Conservation (phyloP, 2,329 filamentous ascomycete species). For the Arthroderma uncinatum region DNA sequence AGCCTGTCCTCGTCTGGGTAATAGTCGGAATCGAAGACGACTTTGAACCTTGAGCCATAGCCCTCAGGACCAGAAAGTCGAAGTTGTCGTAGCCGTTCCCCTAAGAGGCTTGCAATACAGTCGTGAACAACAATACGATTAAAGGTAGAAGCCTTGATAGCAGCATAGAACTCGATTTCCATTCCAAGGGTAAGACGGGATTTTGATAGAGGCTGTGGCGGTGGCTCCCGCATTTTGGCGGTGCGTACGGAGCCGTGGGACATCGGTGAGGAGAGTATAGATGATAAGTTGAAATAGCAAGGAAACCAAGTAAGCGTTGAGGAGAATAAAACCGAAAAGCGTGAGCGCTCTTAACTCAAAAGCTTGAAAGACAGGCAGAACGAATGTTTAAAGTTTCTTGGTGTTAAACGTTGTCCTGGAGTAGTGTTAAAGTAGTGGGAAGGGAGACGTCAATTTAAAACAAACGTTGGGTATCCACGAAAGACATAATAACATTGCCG, state of each 20-base stretch:
- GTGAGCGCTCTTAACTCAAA: neutral
- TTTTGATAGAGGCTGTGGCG: neutral
- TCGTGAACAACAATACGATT: constrained; percentile 3
- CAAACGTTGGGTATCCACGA: neutral
- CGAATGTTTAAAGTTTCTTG: neutral
- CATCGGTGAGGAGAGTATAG: neutral
- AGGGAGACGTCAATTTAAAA: neutral
- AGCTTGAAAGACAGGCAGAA: neutral
- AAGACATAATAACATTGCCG: neutral
- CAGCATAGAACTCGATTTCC: constrained; percentile 14
- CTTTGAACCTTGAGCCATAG: constrained; percentile 6
- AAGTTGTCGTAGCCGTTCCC: constrained; percentile 7
- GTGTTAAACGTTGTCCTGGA: neutral
- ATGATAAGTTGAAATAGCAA: neutral
- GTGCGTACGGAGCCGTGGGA: neutral
- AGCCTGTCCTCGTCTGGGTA: neutral
- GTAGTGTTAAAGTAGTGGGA: too few species aligned
- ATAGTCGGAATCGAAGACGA: constrained; percentile 4
- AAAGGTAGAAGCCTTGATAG: constrained; percentile 11
- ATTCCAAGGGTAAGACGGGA: constrained; percentile 13
- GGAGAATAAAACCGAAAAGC: neutral
- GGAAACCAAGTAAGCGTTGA: neutral
- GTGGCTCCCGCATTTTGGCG: neutral
- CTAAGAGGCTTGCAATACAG: constrained; percentile 10
- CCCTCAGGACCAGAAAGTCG: constrained; percentile 8